These are phyloP conservation scores for Trichocomaceae sp. DNA, from an alignment of 2,329 filamentous ascomycete genomes.

Conservation along the genomic window DNA sequence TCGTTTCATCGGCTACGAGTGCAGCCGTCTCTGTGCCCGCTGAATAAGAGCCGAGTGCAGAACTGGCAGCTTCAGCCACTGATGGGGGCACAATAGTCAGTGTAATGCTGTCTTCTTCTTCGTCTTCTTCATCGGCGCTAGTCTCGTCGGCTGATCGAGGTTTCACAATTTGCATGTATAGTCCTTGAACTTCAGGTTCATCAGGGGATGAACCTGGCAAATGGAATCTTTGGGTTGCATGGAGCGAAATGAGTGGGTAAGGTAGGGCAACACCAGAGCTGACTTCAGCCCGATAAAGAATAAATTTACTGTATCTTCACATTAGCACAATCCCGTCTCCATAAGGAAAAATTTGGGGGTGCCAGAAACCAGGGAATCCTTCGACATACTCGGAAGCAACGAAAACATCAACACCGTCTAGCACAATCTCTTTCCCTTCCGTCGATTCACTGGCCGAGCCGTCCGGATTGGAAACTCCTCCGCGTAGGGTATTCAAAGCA, in stretches of 20 bases:
- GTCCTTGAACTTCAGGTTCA: conserved; percentile 35
- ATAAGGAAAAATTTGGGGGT: background rate
- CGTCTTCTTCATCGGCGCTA: conserved; percentile 24
- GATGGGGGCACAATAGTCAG: conserved; percentile 38
- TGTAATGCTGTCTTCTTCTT: conserved; percentile 38
- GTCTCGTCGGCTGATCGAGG: conserved; percentile 17
- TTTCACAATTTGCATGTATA: conserved; percentile 44
- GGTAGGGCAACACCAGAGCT: conserved; percentile 39
- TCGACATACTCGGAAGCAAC: conserved; percentile 43
- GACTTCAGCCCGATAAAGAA: conserved; percentile 33
- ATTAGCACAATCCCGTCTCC: conserved; percentile 7
- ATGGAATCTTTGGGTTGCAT: conserved; percentile 42
- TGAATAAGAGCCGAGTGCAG: conserved; percentile 10
- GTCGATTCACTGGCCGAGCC: conserved; percentile 10
- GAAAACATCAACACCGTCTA: conserved; percentile 40
- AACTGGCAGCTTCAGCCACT: conserved; percentile 12
- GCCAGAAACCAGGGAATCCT: background rate
- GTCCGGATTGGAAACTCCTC: conserved; percentile 15
- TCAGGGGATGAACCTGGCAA: conserved; percentile 24
- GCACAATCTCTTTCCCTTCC: conserved; percentile 29
- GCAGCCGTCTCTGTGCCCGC: conserved; percentile 12
- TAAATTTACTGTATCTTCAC: conserved; percentile 34
- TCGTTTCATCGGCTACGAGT: conserved; percentile 17
- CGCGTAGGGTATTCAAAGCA: conserved; percentile 27
- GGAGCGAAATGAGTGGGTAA: conserved; percentile 44